phyloP scores from a whole-genome alignment of 768 basidiomycete species.

The Pleurotus platypus region DNA sequence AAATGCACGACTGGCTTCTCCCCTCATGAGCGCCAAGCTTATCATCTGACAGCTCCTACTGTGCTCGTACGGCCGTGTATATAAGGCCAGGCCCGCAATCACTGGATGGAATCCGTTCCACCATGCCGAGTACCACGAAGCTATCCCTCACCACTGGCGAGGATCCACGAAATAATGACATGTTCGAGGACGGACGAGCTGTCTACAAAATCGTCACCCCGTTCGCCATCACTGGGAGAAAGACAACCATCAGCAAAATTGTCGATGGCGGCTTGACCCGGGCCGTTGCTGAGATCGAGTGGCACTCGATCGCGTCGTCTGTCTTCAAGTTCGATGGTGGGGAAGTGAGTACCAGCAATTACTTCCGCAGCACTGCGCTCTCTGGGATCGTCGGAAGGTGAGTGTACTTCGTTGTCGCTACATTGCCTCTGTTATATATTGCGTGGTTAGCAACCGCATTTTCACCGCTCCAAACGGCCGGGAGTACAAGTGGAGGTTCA shows the following conservation, averaged over 20 bases:
- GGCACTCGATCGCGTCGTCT: background rate
- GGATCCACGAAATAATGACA: background rate
- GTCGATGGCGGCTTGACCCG: background rate
- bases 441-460: background rate
- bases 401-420: background rate
- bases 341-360: background rate
- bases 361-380: background rate
- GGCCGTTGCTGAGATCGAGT: slow-evolving; percentile 4
- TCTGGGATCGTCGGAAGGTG: background rate
- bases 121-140: background rate
- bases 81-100: too few species aligned
- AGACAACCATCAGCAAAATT: slow-evolving; percentile 1
- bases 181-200: background rate
- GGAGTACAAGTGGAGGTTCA: slow-evolving; percentile 6
- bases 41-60: too few species aligned
- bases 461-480: slow-evolving; percentile 5
- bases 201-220: slow-evolving; percentile 6
- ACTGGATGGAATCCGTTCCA: too few species aligned
- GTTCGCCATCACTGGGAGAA: background rate
- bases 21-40: too few species aligned
- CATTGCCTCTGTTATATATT: too few species aligned
- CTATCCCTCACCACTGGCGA: background rate
- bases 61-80: too few species aligned
- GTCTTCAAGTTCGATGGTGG: background rate
- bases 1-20: too few species aligned